A percentile compares a stretch with the other conserved stretches of the same genome.
Conservation (phyloP, 805 yeast genomes). For the Wickerhamiella nectarea region DNA sequence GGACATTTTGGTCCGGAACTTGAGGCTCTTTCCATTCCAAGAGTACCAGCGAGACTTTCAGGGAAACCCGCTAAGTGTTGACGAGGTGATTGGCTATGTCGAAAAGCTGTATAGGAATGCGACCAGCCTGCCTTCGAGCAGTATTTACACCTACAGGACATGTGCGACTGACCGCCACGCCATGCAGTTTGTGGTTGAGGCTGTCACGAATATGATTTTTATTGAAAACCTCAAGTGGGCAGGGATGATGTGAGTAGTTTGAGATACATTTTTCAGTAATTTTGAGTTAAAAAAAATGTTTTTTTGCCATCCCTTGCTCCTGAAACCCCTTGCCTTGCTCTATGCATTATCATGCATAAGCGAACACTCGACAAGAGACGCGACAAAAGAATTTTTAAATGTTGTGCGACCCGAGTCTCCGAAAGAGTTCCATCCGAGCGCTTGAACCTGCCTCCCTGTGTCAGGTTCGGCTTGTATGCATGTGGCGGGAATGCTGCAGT, state of each 20-base stretch:
- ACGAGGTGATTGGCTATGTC: conserved; percentile 57
- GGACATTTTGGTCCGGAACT: conserved; percentile 65
- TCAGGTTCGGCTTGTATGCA: no score
- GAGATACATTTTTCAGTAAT: background rate
- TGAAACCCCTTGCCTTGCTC: background rate
- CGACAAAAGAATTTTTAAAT: no score
- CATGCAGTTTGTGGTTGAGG: conserved; percentile 81
- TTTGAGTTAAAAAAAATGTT: background rate
- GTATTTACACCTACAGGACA: conserved; percentile 83
- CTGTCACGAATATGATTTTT: conserved; percentile 83
- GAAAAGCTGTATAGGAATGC: conserved; percentile 51
- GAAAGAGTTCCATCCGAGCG: no score
- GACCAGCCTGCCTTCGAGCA: conserved; percentile 49
- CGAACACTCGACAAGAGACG: no score
- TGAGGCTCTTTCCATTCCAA: conserved; percentile 45
- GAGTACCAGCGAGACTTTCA: conserved; percentile 65
- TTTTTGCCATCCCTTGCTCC: background rate
- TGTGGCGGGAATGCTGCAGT: no score
- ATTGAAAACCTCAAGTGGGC: conserved; percentile 50
- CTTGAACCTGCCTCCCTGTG: no score
- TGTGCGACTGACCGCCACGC: conserved; percentile 88
- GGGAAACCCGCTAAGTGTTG: conserved; percentile 50
- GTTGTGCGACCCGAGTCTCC: no score
- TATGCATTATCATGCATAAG: no score
- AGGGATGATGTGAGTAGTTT: conserved; percentile 16